Evolutionary conservation across 2,329 filamentous ascomycete species (phyloP).

Genomic region (Calonectria hawksworthii): DNA sequence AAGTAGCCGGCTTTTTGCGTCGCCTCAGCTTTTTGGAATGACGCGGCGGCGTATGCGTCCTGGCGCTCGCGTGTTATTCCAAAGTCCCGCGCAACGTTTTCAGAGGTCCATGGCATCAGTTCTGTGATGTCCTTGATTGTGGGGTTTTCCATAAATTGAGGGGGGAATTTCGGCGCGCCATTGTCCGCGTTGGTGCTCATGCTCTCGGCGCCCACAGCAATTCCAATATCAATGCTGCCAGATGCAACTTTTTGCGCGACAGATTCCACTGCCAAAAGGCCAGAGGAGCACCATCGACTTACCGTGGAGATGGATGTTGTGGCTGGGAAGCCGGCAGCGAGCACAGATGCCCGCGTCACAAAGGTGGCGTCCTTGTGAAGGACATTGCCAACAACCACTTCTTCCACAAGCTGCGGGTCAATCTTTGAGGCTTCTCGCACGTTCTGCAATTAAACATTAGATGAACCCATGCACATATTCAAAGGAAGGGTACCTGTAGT

Average conservation of each 20-base stretch:
- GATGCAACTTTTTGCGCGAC: constrained; percentile 78
- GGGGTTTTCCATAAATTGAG: background rate
- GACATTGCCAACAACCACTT: background rate
- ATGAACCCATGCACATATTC: too few species aligned
- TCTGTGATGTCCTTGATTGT: constrained; percentile 62
- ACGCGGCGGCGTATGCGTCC: constrained; percentile 77
- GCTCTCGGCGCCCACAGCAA: constrained; percentile 79
- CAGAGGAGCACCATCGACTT: constrained; percentile 83
- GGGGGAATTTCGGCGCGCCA: background rate
- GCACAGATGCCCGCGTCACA: constrained; percentile 72
- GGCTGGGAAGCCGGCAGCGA: constrained; percentile 80
- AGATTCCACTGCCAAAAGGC: constrained; percentile 80
- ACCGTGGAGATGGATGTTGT: constrained; percentile 76
- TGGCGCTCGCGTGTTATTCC: constrained; percentile 76
- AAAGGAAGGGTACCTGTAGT: background rate
- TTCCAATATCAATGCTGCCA: constrained; percentile 77
- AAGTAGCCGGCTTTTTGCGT: constrained; percentile 83
- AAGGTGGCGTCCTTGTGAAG: constrained; percentile 1
- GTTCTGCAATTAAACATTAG: background rate
- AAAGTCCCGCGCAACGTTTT: constrained; percentile 82
- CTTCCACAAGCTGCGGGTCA: background rate
- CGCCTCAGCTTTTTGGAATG: constrained; percentile 75
- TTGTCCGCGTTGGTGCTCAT: constrained; percentile 62
- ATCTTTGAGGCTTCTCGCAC: background rate
- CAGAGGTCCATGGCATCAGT: constrained; percentile 83